phyloP scores from a whole-genome alignment of 2,329 filamentous ascomycete genomes.

The Nigrospora osmanthi region DNA sequence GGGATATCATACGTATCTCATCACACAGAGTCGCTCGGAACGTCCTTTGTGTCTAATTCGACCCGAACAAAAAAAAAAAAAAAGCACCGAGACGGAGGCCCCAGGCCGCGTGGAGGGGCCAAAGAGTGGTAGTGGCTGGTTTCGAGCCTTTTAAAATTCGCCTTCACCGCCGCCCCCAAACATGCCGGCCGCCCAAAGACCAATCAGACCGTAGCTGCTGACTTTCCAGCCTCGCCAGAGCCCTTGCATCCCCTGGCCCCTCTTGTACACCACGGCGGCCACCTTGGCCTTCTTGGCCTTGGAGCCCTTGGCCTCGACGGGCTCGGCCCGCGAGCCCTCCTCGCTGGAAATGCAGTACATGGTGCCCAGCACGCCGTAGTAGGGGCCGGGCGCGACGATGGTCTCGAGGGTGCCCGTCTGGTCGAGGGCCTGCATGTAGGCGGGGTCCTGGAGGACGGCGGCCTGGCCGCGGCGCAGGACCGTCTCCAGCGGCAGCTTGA shows the following conservation, averaged over 20 bases:
- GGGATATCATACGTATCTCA: too few relatives aligned
- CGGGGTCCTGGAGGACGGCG: constrained; percentile 52
- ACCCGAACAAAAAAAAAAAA: too few relatives aligned
- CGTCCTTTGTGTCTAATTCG: too few relatives aligned
- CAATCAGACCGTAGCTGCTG: constrained; percentile 69
- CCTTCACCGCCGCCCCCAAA: constrained; percentile 54
- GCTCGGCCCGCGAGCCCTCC: constrained; percentile 59
- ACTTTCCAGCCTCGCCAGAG: constrained; percentile 71
- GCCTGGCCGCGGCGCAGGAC: constrained; percentile 85
- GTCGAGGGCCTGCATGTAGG: constrained; percentile 42
- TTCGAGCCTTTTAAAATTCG: constrained; percentile 35
- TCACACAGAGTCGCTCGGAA: too few relatives aligned
- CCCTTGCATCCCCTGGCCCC: constrained; percentile 61
- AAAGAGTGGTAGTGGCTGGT: too few relatives aligned
- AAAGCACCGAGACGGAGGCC: too few relatives aligned
- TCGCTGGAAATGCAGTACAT: constrained; percentile 82
- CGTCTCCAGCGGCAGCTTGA: constrained; percentile 88
- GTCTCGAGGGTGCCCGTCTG: constrained; percentile 50
- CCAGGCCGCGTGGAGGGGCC: too few relatives aligned
- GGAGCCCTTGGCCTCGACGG: constrained; percentile 21
- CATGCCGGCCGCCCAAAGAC: constrained; percentile 63
- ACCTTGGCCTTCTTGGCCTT: constrained; percentile 24
- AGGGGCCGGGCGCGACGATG: constrained; percentile 72
- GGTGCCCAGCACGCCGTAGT: constrained; percentile 81
- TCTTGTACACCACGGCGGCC: constrained; percentile 37